These are phyloP conservation scores for Phaffia tasmanica DNA, from an alignment of 768 basidiomycete species.

Conservation along the genomic window DNA sequence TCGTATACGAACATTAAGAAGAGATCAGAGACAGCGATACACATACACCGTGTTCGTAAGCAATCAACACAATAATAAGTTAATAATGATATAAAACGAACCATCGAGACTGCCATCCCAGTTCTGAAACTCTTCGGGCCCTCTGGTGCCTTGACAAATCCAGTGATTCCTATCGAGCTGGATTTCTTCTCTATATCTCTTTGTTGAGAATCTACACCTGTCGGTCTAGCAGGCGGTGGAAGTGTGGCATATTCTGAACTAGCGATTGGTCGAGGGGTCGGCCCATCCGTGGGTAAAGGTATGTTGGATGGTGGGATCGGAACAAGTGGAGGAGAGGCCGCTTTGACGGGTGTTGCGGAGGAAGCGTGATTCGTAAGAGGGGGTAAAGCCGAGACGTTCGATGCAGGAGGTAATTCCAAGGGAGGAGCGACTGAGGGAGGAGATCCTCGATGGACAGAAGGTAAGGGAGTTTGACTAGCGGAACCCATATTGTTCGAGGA, in stretches of 20 bases:
- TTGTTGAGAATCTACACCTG: not conserved
- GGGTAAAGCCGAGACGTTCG: not conserved
- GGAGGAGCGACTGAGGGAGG: conserved; percentile 1
- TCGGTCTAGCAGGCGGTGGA: not conserved
- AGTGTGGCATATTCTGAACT: conserved; percentile 4
- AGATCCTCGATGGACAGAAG: not conserved
- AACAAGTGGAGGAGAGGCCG: not conserved
- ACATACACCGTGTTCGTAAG: not conserved
- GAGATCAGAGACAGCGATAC: not conserved
- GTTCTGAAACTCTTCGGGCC: conserved; percentile 2
- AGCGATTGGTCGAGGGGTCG: conserved; percentile 8
- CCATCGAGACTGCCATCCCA: conserved; percentile 5
- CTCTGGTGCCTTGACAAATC: conserved; percentile 18
- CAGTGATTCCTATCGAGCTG: conserved; percentile 8
- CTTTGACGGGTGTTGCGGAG: not conserved
- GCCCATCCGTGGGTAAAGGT: not conserved
- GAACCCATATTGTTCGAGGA: not conserved
- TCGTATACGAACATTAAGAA: no score
- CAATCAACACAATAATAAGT: not conserved
- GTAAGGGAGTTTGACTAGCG: not conserved
- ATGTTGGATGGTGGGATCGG: not conserved
- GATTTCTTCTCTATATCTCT: not conserved
- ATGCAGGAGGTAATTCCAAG: not conserved
- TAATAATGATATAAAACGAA: not conserved
- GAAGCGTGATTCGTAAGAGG: not conserved